These are phyloP conservation scores for Luffa acutangula DNA, from an alignment of 306 rosid species.

Conservation along the genomic window DNA sequence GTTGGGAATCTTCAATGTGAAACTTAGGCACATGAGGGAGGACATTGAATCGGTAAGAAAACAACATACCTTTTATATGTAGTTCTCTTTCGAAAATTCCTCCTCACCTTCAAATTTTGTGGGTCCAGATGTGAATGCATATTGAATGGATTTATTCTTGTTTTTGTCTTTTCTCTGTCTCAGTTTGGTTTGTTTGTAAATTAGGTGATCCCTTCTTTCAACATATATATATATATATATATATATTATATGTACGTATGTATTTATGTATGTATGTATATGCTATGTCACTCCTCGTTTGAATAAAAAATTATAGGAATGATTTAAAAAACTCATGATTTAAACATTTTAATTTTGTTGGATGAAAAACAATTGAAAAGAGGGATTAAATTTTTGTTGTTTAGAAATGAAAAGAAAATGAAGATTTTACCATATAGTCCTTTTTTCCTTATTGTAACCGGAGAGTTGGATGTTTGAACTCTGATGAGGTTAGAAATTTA, in stretches of 20 bases:
- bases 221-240: not conserved
- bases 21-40: conserved; percentile 98
- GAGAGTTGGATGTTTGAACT: not conserved
- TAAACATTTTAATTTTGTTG: not conserved
- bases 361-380: not conserved
- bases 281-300: not conserved
- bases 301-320: not conserved
- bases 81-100: conserved; percentile 9
- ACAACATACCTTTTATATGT: conserved; percentile 8
- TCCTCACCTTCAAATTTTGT: conserved; percentile 17
- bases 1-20: conserved; percentile 89
- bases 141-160: not conserved
- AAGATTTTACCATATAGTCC: not conserved
- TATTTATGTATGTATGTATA: not conserved
- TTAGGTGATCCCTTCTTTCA: not conserved
- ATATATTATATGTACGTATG: not conserved
- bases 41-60: conserved; percentile 84
- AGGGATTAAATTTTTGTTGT: not conserved
- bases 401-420: not conserved
- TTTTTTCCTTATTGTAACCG: not conserved
- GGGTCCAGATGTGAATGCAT: conserved; percentile 8
- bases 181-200: not conserved
- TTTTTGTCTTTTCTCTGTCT: not conserved
- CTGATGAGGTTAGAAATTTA: not conserved
- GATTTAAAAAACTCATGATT: not conserved